Evolutionary conservation across 2,329 filamentous ascomycete genomes (phyloP), one percentile per base, ranked within the genome.

Genomic region (Aspergillus vadensis): DNA sequence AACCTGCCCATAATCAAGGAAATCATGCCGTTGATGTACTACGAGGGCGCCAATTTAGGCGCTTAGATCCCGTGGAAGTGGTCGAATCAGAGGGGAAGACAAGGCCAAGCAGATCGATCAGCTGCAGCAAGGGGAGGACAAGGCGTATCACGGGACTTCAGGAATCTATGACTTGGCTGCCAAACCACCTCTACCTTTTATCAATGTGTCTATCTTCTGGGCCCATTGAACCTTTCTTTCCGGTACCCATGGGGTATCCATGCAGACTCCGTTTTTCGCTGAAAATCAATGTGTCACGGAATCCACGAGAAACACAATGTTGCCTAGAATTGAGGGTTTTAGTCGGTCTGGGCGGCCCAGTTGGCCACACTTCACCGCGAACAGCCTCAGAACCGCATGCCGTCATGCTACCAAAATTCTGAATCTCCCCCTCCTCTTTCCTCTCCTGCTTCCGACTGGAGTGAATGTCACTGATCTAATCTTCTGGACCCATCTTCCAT

Each of bases 391-490:
- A 9, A 14, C 43, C 49, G 48, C 55, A 53, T 61, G 55, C 59
- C 47, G 61, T 63, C 47, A 61, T 59, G 54, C 12, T 50, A 32
- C 15, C 30, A n/a, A 41, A 44, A 47, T 19, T 51, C 15, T 30
- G 32, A 5, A 36, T 36, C 12, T 36, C 12, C 36, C n/a, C 39
- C 38, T 56, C 10, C 43, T 36, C 41, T 25, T 25, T 27, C 19
- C 19, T 21, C 23, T 44, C 43, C 23, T 47, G 25, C n/a, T 30
- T n/a, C 9, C 17, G 15, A 32, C 39, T 9, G n/a, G 25, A 19
- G 6, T 49, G 19, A 21, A 9, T 4, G 9, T 12, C 2, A n/a
- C 14, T n/a, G 27, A 9, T 19, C 12, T 55, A 6, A 32, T 25
- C 6, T 32, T 44, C 10, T 19, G 21, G 41, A 21, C 4, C 38